Evolutionary conservation across 345 rosid species (phyloP), one percentile per base, ranked within the genome.

Genomic region (Diplotaxis tenuifolia): DNA sequence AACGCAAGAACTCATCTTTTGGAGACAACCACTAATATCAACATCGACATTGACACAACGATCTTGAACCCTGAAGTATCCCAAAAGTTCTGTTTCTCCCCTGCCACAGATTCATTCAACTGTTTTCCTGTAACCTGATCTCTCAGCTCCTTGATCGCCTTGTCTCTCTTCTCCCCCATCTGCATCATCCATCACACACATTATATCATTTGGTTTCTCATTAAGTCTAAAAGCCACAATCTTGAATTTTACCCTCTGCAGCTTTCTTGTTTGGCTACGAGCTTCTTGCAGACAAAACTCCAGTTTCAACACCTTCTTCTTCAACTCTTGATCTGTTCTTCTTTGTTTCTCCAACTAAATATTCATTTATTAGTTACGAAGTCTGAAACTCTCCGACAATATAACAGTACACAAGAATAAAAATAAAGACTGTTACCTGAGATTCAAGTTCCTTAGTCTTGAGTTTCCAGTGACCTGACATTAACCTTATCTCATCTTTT

Each of bases 271-370:
- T 76, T 86, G 96, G 55, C 89, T 72, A 56, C 85, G 89, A 50
- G 91, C 83, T 77, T 91, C 95, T 55, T 89, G 95, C 69, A 89
- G 87, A 71, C 95, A 91, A 79, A 91, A 89, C 76, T 89, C 97
- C 58, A 91, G 72, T 73, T 86, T 89, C 83, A 89, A 36, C 16
- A 87, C 93, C 75, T 89, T 83, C 86, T 85, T 91, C 70, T 86
- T 91, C 72, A 87, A 74, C 58, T 91, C 97, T 72, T 91, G 93
- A 80, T 87, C 96, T 42, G 85, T 80, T 73, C 88, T 78, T 53
- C 81, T 78, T 73, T 91, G 97, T 81, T 82, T 91, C 83, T 91
- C 96, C 70, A 91, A 72, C 97, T 89, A 84, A 47, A 53, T 16
- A 8, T 0, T 28, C 28, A 29, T 49, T 49, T 25, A 1, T 16